A percentile compares a stretch with the other conserved stretches of the same genome.
Evolutionary conservation across 371 early-diverging fungal species (phyloP).

Genomic region (Mortierella sp.): DNA sequence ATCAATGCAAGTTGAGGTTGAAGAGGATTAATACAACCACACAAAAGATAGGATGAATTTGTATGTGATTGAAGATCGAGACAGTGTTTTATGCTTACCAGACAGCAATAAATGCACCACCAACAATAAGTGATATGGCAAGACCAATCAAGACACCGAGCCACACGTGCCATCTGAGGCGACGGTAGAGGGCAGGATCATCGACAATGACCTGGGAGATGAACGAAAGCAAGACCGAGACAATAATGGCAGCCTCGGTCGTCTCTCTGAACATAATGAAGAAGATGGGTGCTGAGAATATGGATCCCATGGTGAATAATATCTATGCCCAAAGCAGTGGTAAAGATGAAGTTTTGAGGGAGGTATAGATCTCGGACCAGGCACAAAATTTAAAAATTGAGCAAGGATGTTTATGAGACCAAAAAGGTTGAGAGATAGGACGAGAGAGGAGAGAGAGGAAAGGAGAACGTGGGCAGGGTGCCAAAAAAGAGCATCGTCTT

Average conservation of each 20-base stretch:
- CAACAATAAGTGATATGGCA: slow-evolving; percentile 73
- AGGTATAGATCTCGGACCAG: background rate
- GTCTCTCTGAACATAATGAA: slow-evolving; percentile 90
- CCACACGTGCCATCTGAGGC: slow-evolving; percentile 66
- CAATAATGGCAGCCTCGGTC: slow-evolving; percentile 86
- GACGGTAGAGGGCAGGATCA: slow-evolving; percentile 40
- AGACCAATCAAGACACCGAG: slow-evolving; percentile 72
- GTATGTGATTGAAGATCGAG: background rate
- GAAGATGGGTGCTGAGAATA: slow-evolving; percentile 83
- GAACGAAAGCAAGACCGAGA: slow-evolving; percentile 86
- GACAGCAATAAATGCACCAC: slow-evolving; percentile 79
- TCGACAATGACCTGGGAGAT: slow-evolving; percentile 62
- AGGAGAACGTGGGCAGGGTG: slow-evolving; percentile 12
- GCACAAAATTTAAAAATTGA: slow-evolving; percentile 1
- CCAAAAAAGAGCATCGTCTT: slow-evolving; percentile 14
- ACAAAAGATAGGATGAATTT: too few species aligned
- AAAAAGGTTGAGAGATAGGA: background rate
- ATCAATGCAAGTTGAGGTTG: too few species aligned
- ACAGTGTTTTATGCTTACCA: slow-evolving; percentile 60
- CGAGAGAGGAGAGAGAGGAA: slow-evolving; percentile 8
- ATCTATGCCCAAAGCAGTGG: background rate
- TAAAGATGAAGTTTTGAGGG: background rate
- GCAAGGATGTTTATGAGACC: background rate
- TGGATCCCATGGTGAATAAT: slow-evolving; percentile 38
- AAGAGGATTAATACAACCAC: too few species aligned